Evolutionary conservation across 2,329 filamentous ascomycete species (phyloP).

Genomic region (Talaromyces verruculosus): DNA sequence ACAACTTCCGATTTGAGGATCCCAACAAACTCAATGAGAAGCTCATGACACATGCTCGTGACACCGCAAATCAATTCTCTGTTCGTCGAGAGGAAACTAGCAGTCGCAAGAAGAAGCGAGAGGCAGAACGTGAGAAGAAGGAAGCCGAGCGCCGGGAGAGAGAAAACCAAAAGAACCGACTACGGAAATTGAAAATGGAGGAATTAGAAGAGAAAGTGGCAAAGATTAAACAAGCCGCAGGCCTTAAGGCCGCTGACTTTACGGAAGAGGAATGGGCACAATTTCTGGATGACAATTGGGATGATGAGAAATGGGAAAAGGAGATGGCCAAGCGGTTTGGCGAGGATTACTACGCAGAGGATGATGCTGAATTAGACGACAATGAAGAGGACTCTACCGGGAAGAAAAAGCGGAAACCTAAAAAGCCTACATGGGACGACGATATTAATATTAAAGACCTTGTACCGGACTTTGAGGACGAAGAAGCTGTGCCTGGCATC

Average conservation of each 20-base stretch:
- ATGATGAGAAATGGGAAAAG: slow-evolving; percentile 83
- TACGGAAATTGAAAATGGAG: slow-evolving; percentile 86
- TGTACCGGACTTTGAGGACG: slow-evolving; percentile 79
- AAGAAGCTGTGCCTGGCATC: slow-evolving; percentile 56
- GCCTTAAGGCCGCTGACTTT: slow-evolving; percentile 65
- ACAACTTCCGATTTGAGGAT: slow-evolving; percentile 95
- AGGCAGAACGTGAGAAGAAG: slow-evolving; percentile 72
- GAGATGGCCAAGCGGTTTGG: slow-evolving; percentile 89
- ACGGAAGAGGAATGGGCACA: slow-evolving; percentile 79
- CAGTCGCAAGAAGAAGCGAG: slow-evolving; percentile 73
- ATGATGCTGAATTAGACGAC: slow-evolving; percentile 56
- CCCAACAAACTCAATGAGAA: slow-evolving; percentile 84
- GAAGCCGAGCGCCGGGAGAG: slow-evolving; percentile 75
- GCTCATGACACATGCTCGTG: slow-evolving; percentile 84
- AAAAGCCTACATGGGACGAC: slow-evolving; percentile 92
- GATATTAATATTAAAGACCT: slow-evolving; percentile 97
- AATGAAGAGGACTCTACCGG: slow-evolving; percentile 30
- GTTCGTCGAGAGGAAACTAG: slow-evolving; percentile 81
- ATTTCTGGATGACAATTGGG: slow-evolving; percentile 84
- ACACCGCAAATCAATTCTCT: slow-evolving; percentile 75
- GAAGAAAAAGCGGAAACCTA: slow-evolving; percentile 64
- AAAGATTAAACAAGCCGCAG: slow-evolving; percentile 86
- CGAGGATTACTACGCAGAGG: slow-evolving; percentile 81
- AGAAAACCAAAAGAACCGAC: slow-evolving; percentile 75
- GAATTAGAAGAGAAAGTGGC: slow-evolving; percentile 83